phyloP scores from a whole-genome alignment of 139 green algal species.

The Coccomyxa sp. region DNA sequence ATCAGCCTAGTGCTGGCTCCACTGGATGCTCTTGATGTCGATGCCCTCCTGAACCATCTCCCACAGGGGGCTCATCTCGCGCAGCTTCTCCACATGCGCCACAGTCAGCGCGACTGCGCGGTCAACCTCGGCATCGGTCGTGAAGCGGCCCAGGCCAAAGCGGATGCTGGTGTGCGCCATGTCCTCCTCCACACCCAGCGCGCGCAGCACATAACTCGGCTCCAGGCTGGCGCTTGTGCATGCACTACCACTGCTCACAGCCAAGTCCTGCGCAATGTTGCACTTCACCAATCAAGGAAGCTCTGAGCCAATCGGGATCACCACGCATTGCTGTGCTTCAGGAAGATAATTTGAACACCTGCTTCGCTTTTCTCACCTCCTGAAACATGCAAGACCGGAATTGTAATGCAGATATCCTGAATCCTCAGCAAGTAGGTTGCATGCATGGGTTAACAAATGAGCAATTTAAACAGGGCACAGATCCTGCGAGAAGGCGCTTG shows the following conservation, averaged over 20 bases:
- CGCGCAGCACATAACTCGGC: constrained; percentile 94
- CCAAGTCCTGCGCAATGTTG: constrained; percentile 61
- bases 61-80: constrained; percentile 95
- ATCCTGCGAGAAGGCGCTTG: too few relatives aligned
- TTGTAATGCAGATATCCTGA: background rate
- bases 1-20: constrained; percentile 87
- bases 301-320: background rate
- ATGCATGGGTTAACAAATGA: too few relatives aligned
- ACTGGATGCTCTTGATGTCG: constrained; percentile 96
- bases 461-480: too few relatives aligned
- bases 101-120: constrained; percentile 76
- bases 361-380: background rate
- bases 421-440: background rate
- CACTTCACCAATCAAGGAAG: background rate
- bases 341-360: background rate
- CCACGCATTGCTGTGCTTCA: too few relatives aligned
- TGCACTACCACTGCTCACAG: constrained; percentile 82
- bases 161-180: constrained; percentile 92
- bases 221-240: constrained; percentile 95
- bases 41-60: constrained; percentile 97
- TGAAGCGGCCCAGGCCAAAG: constrained; percentile 95
- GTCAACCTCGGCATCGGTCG: constrained; percentile 89
- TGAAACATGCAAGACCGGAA: background rate
- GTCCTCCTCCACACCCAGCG: constrained; percentile 96
- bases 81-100: constrained; percentile 89